phyloP scores from a whole-genome alignment of 495 filamentous ascomycete species.

The Pyronema omphalodes region DNA sequence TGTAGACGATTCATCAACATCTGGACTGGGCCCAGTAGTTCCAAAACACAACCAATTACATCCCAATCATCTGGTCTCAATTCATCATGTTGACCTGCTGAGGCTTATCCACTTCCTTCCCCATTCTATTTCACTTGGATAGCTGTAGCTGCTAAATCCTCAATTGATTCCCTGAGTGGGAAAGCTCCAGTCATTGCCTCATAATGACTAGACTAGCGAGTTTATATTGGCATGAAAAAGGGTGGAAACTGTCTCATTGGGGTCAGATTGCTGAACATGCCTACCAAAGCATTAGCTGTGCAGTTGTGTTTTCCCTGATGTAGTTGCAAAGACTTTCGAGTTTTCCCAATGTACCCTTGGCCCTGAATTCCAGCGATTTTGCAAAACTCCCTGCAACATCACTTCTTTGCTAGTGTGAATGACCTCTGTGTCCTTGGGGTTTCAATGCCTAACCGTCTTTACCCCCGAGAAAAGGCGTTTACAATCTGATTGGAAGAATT shows the following conservation, averaged over 20 bases:
- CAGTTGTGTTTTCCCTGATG: constrained; percentile 7
- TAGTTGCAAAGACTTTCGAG: too few species aligned
- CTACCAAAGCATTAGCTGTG: constrained; percentile 1
- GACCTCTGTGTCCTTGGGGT: background rate
- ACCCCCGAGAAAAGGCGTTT: constrained; percentile 9
- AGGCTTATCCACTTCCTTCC: background rate
- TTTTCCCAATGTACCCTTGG: constrained; percentile 8
- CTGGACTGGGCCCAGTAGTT: constrained; percentile 3
- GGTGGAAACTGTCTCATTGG: background rate
- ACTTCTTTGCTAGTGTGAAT: too few species aligned
- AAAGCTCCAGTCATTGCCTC: constrained; percentile 3
- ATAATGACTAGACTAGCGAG: constrained; percentile 9
- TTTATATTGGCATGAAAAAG: too few species aligned
- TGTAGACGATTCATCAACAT: background rate
- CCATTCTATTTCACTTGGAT: background rate
- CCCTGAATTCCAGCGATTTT: constrained; percentile 5
- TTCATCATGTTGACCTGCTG: background rate
- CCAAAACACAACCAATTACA: background rate
- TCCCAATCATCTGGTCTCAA: constrained; percentile 6
- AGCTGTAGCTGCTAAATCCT: constrained; percentile 2
- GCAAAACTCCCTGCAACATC: too few species aligned
- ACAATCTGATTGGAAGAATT: constrained; percentile 11
- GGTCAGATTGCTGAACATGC: background rate
- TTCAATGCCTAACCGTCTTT: background rate
- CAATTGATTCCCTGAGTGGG: constrained; percentile 4